A percentile compares a stretch with the other conserved stretches of the same genome.
Evolutionary conservation across 2,329 filamentous ascomycete genomes (phyloP).

Genomic region (Sordariomycetes sp.): DNA sequence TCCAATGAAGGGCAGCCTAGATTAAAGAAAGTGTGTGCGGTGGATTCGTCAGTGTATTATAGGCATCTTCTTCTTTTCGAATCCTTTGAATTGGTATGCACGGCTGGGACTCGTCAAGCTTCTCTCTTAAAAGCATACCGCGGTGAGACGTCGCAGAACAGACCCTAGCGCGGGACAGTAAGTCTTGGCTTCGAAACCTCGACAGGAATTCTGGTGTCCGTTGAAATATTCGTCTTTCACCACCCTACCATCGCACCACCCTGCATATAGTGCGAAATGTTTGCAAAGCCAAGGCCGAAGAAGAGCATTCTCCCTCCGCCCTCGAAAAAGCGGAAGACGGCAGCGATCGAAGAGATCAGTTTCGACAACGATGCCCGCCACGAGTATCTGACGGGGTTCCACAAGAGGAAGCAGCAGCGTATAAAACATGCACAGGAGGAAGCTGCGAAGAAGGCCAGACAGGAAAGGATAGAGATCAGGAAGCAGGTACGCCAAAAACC

Average conservation of each 20-base stretch:
- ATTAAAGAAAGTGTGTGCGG: no score
- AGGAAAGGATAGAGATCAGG: conserved; percentile 66
- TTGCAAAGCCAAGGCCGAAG: conserved; percentile 50
- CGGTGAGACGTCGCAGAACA: no score
- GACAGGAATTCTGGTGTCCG: background rate
- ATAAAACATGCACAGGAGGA: conserved; percentile 78
- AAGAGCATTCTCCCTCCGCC: conserved; percentile 47
- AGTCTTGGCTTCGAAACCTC: background rate
- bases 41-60: no score
- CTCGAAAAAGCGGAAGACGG: conserved; percentile 58
- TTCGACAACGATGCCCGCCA: conserved; percentile 75
- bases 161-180: no score
- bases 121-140: no score
- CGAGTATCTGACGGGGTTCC: conserved; percentile 91
- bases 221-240: no score
- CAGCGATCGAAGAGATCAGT: conserved; percentile 65
- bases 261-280: conserved; percentile 20
- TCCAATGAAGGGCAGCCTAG: no score
- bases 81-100: no score
- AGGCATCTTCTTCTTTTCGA: no score
- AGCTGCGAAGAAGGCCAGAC: conserved; percentile 64
- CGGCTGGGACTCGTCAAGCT: no score
- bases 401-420: conserved; percentile 85
- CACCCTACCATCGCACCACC: no score
- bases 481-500: conserved; percentile 53